These are phyloP conservation scores for Dissophora globulifera DNA, from an alignment of 192 early-diverging fungal species.

Conservation along the genomic window DNA sequence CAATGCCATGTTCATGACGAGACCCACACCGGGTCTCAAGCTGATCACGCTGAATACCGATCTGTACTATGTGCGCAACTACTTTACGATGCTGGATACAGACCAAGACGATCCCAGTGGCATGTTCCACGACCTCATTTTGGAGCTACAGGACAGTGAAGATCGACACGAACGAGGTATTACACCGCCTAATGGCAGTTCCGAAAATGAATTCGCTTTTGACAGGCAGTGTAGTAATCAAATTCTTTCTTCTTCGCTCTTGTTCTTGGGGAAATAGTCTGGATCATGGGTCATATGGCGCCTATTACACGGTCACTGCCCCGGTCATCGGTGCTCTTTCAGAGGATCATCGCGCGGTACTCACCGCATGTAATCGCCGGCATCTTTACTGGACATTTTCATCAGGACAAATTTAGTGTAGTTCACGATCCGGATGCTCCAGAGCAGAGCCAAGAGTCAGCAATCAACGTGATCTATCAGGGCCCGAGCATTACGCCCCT, in stretches of 20 bases:
- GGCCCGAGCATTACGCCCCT: slow-evolving; percentile 63
- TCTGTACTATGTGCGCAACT: slow-evolving; percentile 64
- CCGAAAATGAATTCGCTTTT: no score
- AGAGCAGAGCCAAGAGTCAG: slow-evolving; percentile 34
- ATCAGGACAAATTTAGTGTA: slow-evolving; percentile 62
- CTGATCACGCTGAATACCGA: slow-evolving; percentile 66
- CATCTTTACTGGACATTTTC: slow-evolving; percentile 65
- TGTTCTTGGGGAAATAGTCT: slow-evolving; percentile 38
- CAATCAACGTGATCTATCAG: slow-evolving; percentile 58
- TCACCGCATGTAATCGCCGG: slow-evolving; percentile 64
- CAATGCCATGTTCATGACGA: slow-evolving; percentile 58
- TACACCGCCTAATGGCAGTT: neutral
- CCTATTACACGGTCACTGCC: slow-evolving; percentile 58
- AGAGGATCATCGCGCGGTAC: slow-evolving; percentile 63
- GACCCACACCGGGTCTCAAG: slow-evolving; percentile 55
- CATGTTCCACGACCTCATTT: slow-evolving; percentile 58
- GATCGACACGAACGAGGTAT: slow-evolving; percentile 53
- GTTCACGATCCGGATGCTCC: slow-evolving; percentile 54
- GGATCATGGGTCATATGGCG: slow-evolving; percentile 67
- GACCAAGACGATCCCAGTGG: slow-evolving; percentile 60
- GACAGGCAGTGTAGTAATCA: no score
- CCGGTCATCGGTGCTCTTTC: slow-evolving; percentile 58
- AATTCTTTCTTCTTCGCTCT: no score
- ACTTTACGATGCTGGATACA: slow-evolving; percentile 57
- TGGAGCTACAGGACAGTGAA: slow-evolving; percentile 61